Conservation (phyloP, 306 rosid species). For the Luffa aegyptiaca region DNA sequence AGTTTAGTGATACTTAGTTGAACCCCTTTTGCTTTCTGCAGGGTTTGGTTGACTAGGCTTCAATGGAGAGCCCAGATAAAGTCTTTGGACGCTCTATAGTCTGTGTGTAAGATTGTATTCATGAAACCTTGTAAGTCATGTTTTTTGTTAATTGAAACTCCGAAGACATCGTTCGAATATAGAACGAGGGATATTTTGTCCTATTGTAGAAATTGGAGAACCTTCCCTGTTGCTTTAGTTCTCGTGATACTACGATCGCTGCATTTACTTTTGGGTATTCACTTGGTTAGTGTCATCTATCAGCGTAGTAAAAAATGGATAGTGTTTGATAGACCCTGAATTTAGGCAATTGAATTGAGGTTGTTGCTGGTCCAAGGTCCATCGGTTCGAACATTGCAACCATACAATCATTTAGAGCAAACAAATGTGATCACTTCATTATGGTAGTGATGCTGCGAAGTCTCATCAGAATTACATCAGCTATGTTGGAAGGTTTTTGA, state of each 20-base stretch:
- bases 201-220: background rate
- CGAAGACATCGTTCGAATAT: background rate
- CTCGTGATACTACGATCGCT: background rate
- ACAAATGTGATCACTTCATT: background rate
- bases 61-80: background rate
- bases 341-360: background rate
- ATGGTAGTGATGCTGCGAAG: background rate
- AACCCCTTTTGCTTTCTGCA: background rate
- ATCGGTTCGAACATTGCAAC: background rate
- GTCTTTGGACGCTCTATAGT: background rate
- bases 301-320: background rate
- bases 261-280: background rate
- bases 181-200: background rate
- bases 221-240: background rate
- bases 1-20: background rate
- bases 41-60: background rate
- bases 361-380: background rate
- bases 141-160: background rate
- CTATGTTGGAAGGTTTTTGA: no score
- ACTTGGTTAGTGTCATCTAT: background rate
- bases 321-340: background rate
- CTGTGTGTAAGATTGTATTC: background rate
- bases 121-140: background rate
- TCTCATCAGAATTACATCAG: background rate
- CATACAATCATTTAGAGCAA: background rate